Percentiles rank a stretch among this genome's conserved stretches.
phyloP scores from a whole-genome alignment of 1,284 basidiomycete genomes.

The Fomes fomentarius region DNA sequence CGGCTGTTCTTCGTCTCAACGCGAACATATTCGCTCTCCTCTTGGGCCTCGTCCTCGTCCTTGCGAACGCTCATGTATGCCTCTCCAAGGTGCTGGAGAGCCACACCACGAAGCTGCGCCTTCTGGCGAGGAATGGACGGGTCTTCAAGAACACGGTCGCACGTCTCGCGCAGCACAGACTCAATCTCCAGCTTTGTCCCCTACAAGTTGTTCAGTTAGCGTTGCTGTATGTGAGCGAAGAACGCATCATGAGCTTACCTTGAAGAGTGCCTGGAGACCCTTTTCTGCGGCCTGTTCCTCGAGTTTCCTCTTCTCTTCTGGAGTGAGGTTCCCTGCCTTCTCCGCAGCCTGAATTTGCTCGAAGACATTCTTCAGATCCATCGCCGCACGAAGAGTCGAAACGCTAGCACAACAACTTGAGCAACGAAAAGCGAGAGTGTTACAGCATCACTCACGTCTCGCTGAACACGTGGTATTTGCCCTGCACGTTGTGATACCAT shows the following conservation, averaged over 20 bases:
- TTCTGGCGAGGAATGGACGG: slow-evolving; percentile 58
- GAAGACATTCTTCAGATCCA: slow-evolving; percentile 94
- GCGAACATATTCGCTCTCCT: slow-evolving; percentile 82
- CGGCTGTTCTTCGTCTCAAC: slow-evolving; percentile 75
- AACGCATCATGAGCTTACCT: slow-evolving; percentile 50
- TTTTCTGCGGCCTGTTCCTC: slow-evolving; percentile 98
- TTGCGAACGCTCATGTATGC: slow-evolving; percentile 74
- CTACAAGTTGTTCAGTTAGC: slow-evolving; percentile 38
- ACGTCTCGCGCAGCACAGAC: slow-evolving; percentile 91
- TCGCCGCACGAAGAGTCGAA: slow-evolving; percentile 84
- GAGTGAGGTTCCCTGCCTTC: slow-evolving; percentile 81
- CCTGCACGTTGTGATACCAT: slow-evolving; percentile 94
- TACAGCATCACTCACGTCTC: slow-evolving; percentile 71
- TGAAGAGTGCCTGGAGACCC: slow-evolving; percentile 91
- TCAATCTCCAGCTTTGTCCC: slow-evolving; percentile 97
- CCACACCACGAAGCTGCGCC: slow-evolving; percentile 76
- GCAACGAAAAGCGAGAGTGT: too few relatives aligned
- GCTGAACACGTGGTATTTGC: slow-evolving; percentile 91
- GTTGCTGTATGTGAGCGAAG: not conserved
- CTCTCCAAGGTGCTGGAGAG: slow-evolving; percentile 83
- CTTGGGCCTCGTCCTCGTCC: slow-evolving; percentile 53
- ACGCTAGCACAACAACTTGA: slow-evolving; percentile 57
- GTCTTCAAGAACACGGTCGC: slow-evolving; percentile 83
- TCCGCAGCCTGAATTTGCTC: slow-evolving; percentile 95
- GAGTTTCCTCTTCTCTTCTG: slow-evolving; percentile 87